Percentiles rank a stretch among this genome's conserved stretches.
Conservation (phyloP, 331 rosid genomes). For the Dryas integrifolia region DNA sequence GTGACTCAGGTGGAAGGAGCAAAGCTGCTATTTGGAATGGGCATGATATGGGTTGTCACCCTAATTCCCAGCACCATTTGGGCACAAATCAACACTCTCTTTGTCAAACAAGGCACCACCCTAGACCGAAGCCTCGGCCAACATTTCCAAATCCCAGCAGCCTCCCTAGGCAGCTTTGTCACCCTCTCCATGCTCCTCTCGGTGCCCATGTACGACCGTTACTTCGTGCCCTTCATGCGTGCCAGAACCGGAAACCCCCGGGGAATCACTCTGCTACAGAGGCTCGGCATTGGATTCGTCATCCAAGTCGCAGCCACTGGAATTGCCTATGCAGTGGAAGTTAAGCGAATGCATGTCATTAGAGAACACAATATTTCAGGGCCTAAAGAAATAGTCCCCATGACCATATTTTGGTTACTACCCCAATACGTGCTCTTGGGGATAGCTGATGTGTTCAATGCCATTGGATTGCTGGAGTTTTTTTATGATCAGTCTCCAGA, state of each 20-base stretch:
- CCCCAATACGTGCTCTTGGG: slow-evolving; percentile 82
- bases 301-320: slow-evolving; percentile 75
- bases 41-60: slow-evolving; percentile 70
- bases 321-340: slow-evolving; percentile 74
- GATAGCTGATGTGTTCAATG: slow-evolving; percentile 82
- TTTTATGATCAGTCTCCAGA: slow-evolving; percentile 97
- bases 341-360: slow-evolving; percentile 56
- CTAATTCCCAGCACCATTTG: slow-evolving; percentile 82
- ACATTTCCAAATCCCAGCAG: slow-evolving; percentile 64
- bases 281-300: slow-evolving; percentile 73
- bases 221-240: slow-evolving; percentile 79
- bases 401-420: slow-evolving; percentile 79
- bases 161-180: slow-evolving; percentile 86
- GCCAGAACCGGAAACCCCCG: slow-evolving; percentile 62
- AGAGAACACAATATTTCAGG: slow-evolving; percentile 35
- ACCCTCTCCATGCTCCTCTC: slow-evolving; percentile 81
- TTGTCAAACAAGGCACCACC: slow-evolving; percentile 94
- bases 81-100: slow-evolving; percentile 92
- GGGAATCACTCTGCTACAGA: slow-evolving; percentile 84
- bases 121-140: slow-evolving; percentile 55
- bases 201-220: slow-evolving; percentile 78
- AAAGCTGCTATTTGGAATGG: slow-evolving; percentile 72
- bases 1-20: slow-evolving; percentile 86
- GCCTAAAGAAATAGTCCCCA: slow-evolving; percentile 70
- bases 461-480: slow-evolving; percentile 85